Conservation (phyloP, 1,139 yeast species). For the Saccharomyces pastorianus region DNA sequence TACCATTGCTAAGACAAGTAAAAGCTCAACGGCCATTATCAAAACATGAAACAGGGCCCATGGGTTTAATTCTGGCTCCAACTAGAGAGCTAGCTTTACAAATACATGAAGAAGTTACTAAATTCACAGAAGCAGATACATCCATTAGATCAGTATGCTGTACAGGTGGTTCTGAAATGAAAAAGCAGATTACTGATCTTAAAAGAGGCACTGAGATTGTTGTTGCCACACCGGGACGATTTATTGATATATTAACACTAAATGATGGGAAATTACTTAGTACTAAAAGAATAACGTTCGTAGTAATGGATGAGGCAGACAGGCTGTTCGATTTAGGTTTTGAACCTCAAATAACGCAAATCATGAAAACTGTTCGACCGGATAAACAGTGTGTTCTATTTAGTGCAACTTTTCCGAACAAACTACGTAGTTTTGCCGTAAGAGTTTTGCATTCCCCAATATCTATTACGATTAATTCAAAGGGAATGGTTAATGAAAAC, state of each 20-base stretch:
- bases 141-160: conserved; percentile 62
- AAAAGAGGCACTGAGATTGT: conserved; percentile 74
- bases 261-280: conserved; percentile 74
- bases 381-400: conserved; percentile 89
- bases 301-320: conserved; percentile 94
- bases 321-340: conserved; percentile 96
- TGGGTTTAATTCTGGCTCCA: conserved; percentile 78
- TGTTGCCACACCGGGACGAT: conserved; percentile 93
- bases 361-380: conserved; percentile 69
- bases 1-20: conserved; percentile 80
- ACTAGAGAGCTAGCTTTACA: conserved; percentile 90
- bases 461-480: conserved; percentile 74
- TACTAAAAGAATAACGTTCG: conserved; percentile 61
- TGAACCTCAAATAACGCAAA: conserved; percentile 89
- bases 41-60: conserved; percentile 56
- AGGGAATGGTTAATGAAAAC: conserved; percentile 76
- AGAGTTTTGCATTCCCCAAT: conserved; percentile 55
- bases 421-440: conserved; percentile 68
- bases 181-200: conserved; percentile 70
- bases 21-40: conserved; percentile 56
- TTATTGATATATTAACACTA: conserved; percentile 80
- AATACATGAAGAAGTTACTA: conserved; percentile 57
- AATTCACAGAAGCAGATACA: conserved; percentile 44
- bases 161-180: conserved; percentile 89
- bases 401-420: conserved; percentile 87